Evolutionary conservation across 371 early-diverging fungal species (phyloP).

Genomic region (Dinochytrium kinnereticum): DNA sequence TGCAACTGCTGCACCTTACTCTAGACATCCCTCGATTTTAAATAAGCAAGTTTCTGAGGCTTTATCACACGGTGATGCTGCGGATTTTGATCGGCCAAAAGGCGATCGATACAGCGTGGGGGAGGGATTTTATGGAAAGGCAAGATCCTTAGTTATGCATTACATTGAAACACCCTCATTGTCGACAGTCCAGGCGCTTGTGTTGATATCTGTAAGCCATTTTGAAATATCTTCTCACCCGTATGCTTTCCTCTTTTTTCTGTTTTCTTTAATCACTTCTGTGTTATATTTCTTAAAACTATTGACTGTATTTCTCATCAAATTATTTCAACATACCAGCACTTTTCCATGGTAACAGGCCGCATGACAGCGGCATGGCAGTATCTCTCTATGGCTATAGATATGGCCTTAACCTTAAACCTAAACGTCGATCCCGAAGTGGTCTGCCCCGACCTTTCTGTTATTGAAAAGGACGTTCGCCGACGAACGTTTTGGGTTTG

Average conservation of each 20-base stretch:
- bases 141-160: slow-evolving; percentile 7
- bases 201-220: not conserved
- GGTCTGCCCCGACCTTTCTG: not conserved
- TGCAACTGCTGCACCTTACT: slow-evolving; percentile 4
- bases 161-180: not conserved
- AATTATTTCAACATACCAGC: no score
- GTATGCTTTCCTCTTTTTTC: no score
- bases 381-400: slow-evolving; percentile 12
- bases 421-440: not conserved
- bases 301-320: not conserved
- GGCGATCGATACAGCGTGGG: not conserved
- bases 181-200: slow-evolving; percentile 6
- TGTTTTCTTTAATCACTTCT: no score
- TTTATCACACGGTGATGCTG: not conserved
- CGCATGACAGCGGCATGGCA: slow-evolving; percentile 16
- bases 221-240: no score
- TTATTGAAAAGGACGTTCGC: slow-evolving; percentile 8
- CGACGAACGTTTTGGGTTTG: slow-evolving; percentile 1
- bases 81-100: not conserved
- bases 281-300: not conserved
- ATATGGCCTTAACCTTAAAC: not conserved
- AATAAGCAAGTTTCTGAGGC: not conserved
- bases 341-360: slow-evolving; percentile 3
- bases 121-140: not conserved
- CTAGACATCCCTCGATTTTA: not conserved